Percentiles rank a stretch among this genome's conserved stretches.
Conservation (phyloP, 768 basidiomycete species). For the Gloeopeniophorella convolvens region DNA sequence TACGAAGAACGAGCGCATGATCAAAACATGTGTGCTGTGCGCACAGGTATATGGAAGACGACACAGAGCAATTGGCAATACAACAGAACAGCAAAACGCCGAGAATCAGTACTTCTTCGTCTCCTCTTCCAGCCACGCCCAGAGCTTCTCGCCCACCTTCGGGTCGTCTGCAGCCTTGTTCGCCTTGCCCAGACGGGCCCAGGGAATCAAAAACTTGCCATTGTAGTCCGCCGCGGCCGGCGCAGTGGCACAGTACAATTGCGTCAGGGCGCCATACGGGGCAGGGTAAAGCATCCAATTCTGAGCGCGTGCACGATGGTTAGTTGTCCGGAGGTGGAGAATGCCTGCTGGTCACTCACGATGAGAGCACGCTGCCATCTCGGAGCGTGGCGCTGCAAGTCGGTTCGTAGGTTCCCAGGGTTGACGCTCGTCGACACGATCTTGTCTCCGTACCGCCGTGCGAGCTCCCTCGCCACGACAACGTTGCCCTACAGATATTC, state of each 20-base stretch:
- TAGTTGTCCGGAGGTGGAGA: no score
- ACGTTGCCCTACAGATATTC: constrained; percentile 32
- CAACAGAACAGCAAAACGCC: neutral
- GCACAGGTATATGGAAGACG: neutral
- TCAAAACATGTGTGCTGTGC: no score
- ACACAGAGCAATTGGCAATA: neutral
- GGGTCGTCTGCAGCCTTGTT: constrained; percentile 21
- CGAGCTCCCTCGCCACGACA: constrained; percentile 40
- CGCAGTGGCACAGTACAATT: constrained; percentile 38
- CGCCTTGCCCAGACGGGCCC: constrained; percentile 23
- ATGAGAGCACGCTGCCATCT: neutral
- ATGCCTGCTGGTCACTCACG: neutral
- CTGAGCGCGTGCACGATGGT: neutral
- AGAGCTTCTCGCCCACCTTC: constrained; percentile 25
- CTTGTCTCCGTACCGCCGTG: constrained; percentile 38
- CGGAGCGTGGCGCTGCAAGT: constrained; percentile 7
- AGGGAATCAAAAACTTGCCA: constrained; percentile 32
- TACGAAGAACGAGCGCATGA: no score
- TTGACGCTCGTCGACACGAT: constrained; percentile 42
- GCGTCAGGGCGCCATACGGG: constrained; percentile 35
- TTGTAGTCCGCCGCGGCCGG: constrained; percentile 33
- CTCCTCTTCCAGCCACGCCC: constrained; percentile 29
- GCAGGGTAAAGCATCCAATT: neutral
- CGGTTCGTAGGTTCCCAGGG: constrained; percentile 26
- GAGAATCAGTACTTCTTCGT: neutral